A percentile compares a stretch with the other conserved stretches of the same genome.
Conservation (phyloP, 2,329 filamentous ascomycete genomes). For the Corniculantispora saksenae region DNA sequence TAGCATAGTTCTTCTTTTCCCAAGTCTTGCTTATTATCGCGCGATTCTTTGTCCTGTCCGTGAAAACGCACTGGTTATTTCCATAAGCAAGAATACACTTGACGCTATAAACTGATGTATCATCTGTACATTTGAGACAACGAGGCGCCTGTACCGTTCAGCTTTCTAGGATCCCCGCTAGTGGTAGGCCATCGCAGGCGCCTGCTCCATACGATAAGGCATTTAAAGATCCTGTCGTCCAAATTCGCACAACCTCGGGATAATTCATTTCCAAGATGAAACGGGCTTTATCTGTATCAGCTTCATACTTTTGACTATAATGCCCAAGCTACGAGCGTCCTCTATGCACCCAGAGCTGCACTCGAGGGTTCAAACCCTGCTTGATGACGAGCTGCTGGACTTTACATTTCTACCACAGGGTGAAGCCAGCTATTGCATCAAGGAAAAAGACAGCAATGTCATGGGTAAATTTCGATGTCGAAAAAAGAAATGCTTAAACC, state of each 20-base stretch:
- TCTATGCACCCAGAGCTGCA: slow-evolving; percentile 27
- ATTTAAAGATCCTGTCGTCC: not conserved
- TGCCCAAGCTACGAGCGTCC: slow-evolving; percentile 12
- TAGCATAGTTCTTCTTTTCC: no score
- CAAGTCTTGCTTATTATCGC: no score
- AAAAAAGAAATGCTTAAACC: slow-evolving; percentile 26
- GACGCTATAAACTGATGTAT: no score
- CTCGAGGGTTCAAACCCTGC: slow-evolving; percentile 18
- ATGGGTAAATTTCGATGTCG: slow-evolving; percentile 37
- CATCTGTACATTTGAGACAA: not conserved
- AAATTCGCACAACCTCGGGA: not conserved
- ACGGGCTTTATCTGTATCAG: no score
- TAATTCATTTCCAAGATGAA: not conserved
- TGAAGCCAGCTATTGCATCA: slow-evolving; percentile 16
- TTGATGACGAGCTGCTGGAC: slow-evolving; percentile 21
- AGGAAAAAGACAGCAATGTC: slow-evolving; percentile 31
- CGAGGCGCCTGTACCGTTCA: not conserved
- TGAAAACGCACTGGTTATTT: no score
- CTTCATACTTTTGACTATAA: not conserved
- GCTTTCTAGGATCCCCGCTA: not conserved
- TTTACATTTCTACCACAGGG: slow-evolving; percentile 29
- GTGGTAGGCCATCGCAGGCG: not conserved
- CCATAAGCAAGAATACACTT: no score
- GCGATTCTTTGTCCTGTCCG: no score
- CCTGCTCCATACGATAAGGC: not conserved